Conservation (phyloP, 2,329 filamentous ascomycete species). For the Fusarium penzigii region DNA sequence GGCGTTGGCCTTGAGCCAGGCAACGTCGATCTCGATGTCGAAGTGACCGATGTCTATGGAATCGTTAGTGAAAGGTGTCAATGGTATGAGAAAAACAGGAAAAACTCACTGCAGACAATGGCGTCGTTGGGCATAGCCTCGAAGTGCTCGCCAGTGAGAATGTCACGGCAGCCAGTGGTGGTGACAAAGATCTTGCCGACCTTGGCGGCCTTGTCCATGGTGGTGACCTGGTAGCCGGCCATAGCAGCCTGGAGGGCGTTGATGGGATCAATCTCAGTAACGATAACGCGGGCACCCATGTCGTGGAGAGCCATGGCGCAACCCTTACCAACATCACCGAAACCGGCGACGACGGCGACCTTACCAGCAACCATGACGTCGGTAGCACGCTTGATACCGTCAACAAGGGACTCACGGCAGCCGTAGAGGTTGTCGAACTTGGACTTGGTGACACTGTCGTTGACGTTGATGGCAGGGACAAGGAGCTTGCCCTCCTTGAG, state of each 20-base stretch:
- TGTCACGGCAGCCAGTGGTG: constrained; percentile 98
- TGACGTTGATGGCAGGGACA: constrained; percentile 97
- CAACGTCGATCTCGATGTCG: constrained; percentile 99
- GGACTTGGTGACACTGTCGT: constrained; percentile 99
- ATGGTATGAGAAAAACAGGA: neutral
- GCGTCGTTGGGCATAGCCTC: constrained; percentile 95
- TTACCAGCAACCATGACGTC: constrained; percentile 99
- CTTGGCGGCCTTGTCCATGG: constrained; percentile 94
- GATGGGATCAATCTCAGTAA: constrained; percentile 98
- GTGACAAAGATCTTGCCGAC: constrained; percentile 98
- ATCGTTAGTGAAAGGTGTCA: constrained; percentile 10
- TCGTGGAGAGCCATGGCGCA: constrained; percentile 93
- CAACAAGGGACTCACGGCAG: constrained; percentile 97
- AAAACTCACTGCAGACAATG: constrained; percentile 85
- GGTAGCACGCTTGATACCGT: constrained; percentile 99
- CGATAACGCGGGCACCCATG: constrained; percentile 95
- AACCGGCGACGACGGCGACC: constrained; percentile 95
- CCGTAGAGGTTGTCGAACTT: constrained; percentile 99
- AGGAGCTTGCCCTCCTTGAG: constrained; percentile 87
- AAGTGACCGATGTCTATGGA: constrained; percentile 90
- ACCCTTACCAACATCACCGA: constrained; percentile 98
- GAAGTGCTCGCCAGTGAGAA: constrained; percentile 89
- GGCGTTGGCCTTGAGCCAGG: constrained; percentile 98
- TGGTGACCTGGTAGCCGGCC: constrained; percentile 93
- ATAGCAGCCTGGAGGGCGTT: constrained; percentile 99